Evolutionary conservation across 306 rosid genomes (phyloP).

Genomic region (Lathyrus sativus): DNA sequence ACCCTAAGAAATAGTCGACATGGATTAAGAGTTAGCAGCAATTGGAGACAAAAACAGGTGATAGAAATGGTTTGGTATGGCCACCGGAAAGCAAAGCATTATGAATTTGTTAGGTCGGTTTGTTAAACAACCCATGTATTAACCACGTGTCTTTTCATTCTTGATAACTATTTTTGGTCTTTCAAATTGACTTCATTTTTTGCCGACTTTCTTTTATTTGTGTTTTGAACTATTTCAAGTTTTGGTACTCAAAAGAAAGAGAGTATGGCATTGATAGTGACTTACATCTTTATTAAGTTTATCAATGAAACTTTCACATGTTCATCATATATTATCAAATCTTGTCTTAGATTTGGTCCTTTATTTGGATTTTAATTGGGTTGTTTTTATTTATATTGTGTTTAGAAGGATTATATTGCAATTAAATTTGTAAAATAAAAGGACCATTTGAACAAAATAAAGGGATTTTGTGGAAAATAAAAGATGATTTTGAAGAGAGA

Average conservation of each 20-base stretch:
- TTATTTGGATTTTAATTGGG: too few species aligned
- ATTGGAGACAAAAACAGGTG: constrained; percentile 16
- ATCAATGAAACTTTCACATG: too few species aligned
- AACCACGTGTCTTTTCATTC: constrained; percentile 3
- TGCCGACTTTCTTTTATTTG: background rate
- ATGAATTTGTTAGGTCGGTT: constrained; percentile 14
- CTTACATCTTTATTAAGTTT: background rate
- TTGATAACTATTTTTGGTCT: background rate
- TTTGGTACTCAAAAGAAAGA: background rate
- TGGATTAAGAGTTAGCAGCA: background rate
- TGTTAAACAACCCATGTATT: constrained; percentile 24
- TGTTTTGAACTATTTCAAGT: background rate
- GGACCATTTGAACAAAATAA: too few species aligned
- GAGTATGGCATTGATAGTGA: background rate
- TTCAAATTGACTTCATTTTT: background rate
- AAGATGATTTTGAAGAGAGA: too few species aligned
- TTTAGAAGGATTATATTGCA: too few species aligned
- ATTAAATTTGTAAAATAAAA: too few species aligned
- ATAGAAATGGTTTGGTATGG: background rate
- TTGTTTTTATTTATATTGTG: too few species aligned
- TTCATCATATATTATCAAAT: too few species aligned
- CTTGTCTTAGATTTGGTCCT: too few species aligned
- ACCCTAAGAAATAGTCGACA: too few species aligned
- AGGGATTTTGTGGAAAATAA: too few species aligned
- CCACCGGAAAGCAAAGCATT: constrained; percentile 4